Base-by-base conservation (phyloP, 306 rosid genomes). In the Lablab purpureus region DNA sequence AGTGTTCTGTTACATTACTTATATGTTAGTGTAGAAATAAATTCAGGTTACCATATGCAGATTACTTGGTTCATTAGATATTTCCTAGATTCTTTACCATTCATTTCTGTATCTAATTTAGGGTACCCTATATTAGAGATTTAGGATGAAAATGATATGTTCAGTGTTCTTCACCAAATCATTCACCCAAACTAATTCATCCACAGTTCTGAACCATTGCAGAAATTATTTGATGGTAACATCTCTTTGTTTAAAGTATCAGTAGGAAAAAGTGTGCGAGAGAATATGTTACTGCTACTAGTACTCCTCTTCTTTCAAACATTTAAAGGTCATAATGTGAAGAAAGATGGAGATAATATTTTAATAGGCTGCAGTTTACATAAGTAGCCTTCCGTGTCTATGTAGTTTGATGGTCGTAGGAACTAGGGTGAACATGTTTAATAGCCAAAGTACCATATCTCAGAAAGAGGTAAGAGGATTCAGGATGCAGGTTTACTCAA, bases 271-370 rank as follows among this genome's bases (percentile, higher is more conserved):
- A 43, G 17, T 12, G 6, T 43, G 49, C 15, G 11, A 43, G 15
- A 41, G 14, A 41, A 11, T 43, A 11, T 43, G 17, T 43, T 11
- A 7, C 10, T n/a, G n/a, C n/a, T n/a, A 6, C 6, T 12, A 10
- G 49, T 12, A 43, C 49, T 43, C 49, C 40, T 34, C 40, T 10
- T 43, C 41, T 71, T 49, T 25, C n/a, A 60, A 15, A 79, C 18
- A 23, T 59, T 59, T 71, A 47, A 59, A 15, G 23, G n/a, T 10
- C 4, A 52, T 28, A n/a, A 52, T 50, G 73, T 49, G 67, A 62
- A 62, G 73, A 56, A 65, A 58, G 75, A 73, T 30, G 54, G 63
- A 45, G 60, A 74, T 66, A 40, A 40, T 40, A 6, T 69, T 32
- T 41, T 25, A 66, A 77, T 41, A 13, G 15, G n/a, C 34, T 54